These are phyloP conservation scores for Aspergillus luchuensis DNA, from an alignment of 2,329 filamentous ascomycete species.

Conservation along the genomic window DNA sequence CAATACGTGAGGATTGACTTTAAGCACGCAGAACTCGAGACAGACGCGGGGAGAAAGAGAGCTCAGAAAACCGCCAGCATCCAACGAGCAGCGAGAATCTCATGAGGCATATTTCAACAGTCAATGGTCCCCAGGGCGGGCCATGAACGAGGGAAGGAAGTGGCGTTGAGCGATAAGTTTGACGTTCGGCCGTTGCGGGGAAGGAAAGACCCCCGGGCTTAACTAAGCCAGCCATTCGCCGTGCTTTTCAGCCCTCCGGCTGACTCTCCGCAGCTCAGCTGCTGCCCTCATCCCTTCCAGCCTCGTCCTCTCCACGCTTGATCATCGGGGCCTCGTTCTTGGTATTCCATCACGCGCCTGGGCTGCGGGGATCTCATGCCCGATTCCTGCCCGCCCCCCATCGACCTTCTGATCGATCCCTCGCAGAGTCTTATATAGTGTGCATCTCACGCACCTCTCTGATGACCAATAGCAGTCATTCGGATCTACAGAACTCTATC, in stretches of 20 bases:
- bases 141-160: conserved; percentile 1
- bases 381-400: not conserved
- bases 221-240: not conserved
- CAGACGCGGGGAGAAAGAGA: not conserved
- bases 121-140: conserved; percentile 4
- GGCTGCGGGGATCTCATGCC: not conserved
- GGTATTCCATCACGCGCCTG: conserved; percentile 12
- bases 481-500: not conserved
- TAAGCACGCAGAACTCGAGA: conserved; percentile 1
- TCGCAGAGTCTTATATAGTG: not conserved
- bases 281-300: not conserved
- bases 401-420: conserved; percentile 1
- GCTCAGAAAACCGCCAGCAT: not conserved
- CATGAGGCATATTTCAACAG: conserved; percentile 6
- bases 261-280: not conserved
- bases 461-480: not conserved
- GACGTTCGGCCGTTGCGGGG: conserved; percentile 4
- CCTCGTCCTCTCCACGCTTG: not conserved
- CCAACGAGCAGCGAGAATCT: not conserved
- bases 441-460: not conserved
- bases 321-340: not conserved
- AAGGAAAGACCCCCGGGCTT: not conserved
- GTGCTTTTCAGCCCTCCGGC: not conserved
- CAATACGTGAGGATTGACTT: conserved; percentile 2
- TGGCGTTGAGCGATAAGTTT: not conserved